Percentiles rank a stretch among this genome's conserved stretches.
Conservation (phyloP, 2,329 filamentous ascomycete genomes). For the Aspergillus ochraceus region DNA sequence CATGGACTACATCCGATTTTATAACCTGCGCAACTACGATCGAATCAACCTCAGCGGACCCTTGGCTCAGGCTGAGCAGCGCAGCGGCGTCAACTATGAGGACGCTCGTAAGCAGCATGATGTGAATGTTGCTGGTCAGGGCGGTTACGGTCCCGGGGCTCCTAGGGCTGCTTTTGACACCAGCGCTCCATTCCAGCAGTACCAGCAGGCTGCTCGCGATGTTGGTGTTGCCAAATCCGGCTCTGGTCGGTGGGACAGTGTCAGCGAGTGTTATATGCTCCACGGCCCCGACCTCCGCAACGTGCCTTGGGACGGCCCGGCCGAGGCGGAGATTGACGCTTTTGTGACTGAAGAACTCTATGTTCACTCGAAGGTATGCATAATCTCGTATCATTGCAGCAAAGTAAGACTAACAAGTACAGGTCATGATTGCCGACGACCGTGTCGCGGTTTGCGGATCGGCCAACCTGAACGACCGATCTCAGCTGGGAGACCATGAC, state of each 20-base stretch:
- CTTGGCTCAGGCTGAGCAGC: slow-evolving; percentile 39
- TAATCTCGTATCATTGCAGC: not conserved
- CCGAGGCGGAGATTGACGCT: slow-evolving; percentile 59
- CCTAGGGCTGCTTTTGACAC: slow-evolving; percentile 39
- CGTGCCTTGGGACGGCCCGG: slow-evolving; percentile 58
- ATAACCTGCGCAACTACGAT: slow-evolving; percentile 92
- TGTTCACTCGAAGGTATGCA: slow-evolving; percentile 54
- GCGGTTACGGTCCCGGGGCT: slow-evolving; percentile 40
- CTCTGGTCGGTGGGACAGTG: slow-evolving; percentile 68
- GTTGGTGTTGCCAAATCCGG: slow-evolving; percentile 48
- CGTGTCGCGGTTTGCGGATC: slow-evolving; percentile 80
- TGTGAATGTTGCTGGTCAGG: slow-evolving; percentile 47
- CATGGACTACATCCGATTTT: slow-evolving; percentile 81
- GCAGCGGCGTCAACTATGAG: slow-evolving; percentile 47
- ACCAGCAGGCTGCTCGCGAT: slow-evolving; percentile 68
- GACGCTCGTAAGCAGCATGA: slow-evolving; percentile 47
- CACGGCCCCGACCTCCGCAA: slow-evolving; percentile 68
- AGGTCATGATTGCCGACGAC: slow-evolving; percentile 79
- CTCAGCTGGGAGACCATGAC: slow-evolving; percentile 85
- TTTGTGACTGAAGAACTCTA: slow-evolving; percentile 65
- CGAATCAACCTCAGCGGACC: slow-evolving; percentile 64
- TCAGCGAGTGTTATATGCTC: slow-evolving; percentile 82
- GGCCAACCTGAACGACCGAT: slow-evolving; percentile 88
- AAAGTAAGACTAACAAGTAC: slow-evolving; percentile 12
- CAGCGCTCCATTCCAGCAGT: slow-evolving; percentile 59